Base-by-base conservation (phyloP, 768 basidiomycete species). In the Pisolithus sp. region DNA sequence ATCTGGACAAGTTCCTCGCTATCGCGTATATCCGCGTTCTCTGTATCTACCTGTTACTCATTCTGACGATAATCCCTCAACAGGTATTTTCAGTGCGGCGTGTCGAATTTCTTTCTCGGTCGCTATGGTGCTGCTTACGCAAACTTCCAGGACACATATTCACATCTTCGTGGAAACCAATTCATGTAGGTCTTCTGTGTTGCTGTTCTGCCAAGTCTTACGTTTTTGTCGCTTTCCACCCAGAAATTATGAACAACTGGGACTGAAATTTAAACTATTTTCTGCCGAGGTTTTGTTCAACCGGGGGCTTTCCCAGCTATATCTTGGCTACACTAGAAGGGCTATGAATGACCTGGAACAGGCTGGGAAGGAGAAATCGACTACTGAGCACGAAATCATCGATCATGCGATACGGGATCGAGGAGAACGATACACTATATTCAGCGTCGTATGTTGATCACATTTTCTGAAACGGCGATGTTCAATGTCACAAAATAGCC, bases 221-320 rank as follows among this genome's bases (percentile, higher is more conserved):
- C 39, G 54, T 42, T 7, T 20, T 6, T 42, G 18, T 18, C 53
- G 60, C 36, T 55, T 43, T 39, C 7, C 26, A 40, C 44, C 7
- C 58, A 90, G 89, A 60, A 89, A 93, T 66, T 95, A 95, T 71
- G 89, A 90, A 60, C 90, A 92, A 70, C 77, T 97, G 13, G 94
- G 94, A 28, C 86, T 97, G 66, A 85, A 86, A 57, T 95, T 96
- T 75, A 80, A 79, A 50, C 81, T 97, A 13, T 89, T 82, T 71
- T 84, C 86, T 23, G 86, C 91, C 4, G 94, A 97, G 65, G 85
- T 94, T 28, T 72, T 92, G 31, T 96, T 94, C 76, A 96, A 96
- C 69, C 84, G 82, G 58, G 93, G 88, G 4, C 80, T 96, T 36
- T 75, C 83, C 15, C 76, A 79, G 53, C 80, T 97, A 30, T 83